A percentile compares a stretch with the other conserved stretches of the same genome.
These are phyloP conservation scores for Agrocybe pediades DNA, from an alignment of 768 basidiomycete genomes.

Conservation along the genomic window DNA sequence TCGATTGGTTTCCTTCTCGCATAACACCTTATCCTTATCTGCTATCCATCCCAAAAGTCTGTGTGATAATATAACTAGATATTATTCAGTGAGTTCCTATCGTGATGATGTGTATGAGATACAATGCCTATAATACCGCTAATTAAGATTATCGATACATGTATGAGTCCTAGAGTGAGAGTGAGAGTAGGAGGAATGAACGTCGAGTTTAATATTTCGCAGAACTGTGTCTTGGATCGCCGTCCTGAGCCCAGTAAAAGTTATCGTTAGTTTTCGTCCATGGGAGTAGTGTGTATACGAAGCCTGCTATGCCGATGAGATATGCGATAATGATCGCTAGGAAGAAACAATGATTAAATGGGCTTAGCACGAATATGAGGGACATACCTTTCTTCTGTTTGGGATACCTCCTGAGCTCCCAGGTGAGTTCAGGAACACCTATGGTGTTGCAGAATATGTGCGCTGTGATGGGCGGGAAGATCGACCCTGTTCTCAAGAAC, in stretches of 20 bases:
- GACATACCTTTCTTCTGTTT: slow-evolving; percentile 46
- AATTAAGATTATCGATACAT: too few species aligned
- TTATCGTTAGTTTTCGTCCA: slow-evolving; percentile 26
- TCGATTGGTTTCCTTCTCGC: too few species aligned
- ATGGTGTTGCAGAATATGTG: slow-evolving; percentile 95
- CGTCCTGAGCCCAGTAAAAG: slow-evolving; percentile 21
- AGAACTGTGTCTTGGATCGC: slow-evolving; percentile 3
- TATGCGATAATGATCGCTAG: slow-evolving; percentile 61
- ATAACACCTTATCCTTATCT: too few species aligned
- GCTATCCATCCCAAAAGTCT: too few species aligned
- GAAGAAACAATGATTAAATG: not conserved
- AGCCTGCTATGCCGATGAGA: slow-evolving; percentile 58
- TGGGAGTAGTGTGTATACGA: slow-evolving; percentile 45
- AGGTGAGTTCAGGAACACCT: slow-evolving; percentile 75
- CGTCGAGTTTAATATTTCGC: not conserved
- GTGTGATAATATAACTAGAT: too few species aligned
- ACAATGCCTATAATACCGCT: too few species aligned
- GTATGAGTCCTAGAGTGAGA: too few species aligned
- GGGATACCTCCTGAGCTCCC: slow-evolving; percentile 58
- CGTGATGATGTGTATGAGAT: too few species aligned
- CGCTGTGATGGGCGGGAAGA: slow-evolving; percentile 74
- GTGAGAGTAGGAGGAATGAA: not conserved
- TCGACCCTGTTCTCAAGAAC: slow-evolving; percentile 82
- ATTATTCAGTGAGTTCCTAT: too few species aligned
- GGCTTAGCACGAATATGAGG: slow-evolving; percentile 5